A percentile compares a stretch with the other conserved stretches of the same genome.
Conservation (phyloP, 2,329 filamentous ascomycete species). For the Aspergillus alliaceus region DNA sequence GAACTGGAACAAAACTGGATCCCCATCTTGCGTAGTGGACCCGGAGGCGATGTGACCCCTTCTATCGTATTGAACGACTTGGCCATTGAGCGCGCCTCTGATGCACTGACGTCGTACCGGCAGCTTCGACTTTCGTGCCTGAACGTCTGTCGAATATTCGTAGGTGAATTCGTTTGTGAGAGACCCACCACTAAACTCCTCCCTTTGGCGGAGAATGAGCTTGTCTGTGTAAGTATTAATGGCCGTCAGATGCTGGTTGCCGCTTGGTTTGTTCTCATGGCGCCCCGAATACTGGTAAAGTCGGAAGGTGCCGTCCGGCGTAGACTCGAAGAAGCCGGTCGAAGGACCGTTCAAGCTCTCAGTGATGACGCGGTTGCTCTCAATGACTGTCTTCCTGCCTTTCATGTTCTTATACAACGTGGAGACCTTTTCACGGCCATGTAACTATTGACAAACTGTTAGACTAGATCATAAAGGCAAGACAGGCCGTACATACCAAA, state of each 20-base stretch:
- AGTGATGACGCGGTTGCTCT: constrained; percentile 48
- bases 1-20: constrained; percentile 55
- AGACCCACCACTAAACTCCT: constrained; percentile 47
- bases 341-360: constrained; percentile 49
- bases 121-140: constrained; percentile 6
- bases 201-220: constrained; percentile 45
- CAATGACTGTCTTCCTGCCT: constrained; percentile 50
- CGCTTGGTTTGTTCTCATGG: constrained; percentile 48
- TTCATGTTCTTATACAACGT: constrained; percentile 51
- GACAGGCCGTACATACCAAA: constrained; percentile 21
- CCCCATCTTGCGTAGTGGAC: constrained; percentile 54
- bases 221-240: constrained; percentile 51
- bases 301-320: constrained; percentile 41
- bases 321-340: constrained; percentile 50
- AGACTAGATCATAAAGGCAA: neutral
- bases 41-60: constrained; percentile 56
- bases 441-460: constrained; percentile 27
- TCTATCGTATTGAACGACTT: constrained; percentile 53
- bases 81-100: constrained; percentile 32
- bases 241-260: constrained; percentile 40
- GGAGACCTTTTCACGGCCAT: constrained; percentile 49
- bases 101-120: constrained; percentile 20
- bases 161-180: constrained; percentile 51
- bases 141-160: constrained; percentile 38
- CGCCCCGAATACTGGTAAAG: constrained; percentile 41